These are phyloP conservation scores for Ustilago lituana DNA, from an alignment of 1,284 basidiomycete species.

Conservation along the genomic window DNA sequence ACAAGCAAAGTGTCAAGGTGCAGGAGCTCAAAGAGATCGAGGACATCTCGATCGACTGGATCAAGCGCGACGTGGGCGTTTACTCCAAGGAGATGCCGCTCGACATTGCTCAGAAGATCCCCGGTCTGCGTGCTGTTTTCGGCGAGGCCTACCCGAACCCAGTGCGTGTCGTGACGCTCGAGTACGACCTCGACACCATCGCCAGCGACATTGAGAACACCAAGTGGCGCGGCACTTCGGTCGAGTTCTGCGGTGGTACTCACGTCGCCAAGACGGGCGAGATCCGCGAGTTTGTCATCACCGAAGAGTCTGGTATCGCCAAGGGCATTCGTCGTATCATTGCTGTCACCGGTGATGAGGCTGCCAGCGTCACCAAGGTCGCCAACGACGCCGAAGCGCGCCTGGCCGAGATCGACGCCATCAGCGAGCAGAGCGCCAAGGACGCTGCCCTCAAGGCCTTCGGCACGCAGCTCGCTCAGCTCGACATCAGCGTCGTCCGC, in stretches of 20 bases:
- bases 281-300: slow-evolving; percentile 93
- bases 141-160: slow-evolving; percentile 98
- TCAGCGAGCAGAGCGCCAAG: slow-evolving; percentile 79
- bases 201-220: slow-evolving; percentile 83
- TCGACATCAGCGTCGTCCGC: slow-evolving; percentile 84
- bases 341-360: slow-evolving; percentile 94
- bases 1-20: slow-evolving; percentile 83
- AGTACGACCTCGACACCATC: slow-evolving; percentile 87
- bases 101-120: slow-evolving; percentile 83
- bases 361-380: slow-evolving; percentile 78
- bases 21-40: slow-evolving; percentile 86
- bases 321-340: slow-evolving; percentile 95
- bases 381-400: slow-evolving; percentile 76
- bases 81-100: slow-evolving; percentile 87
- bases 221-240: slow-evolving; percentile 87
- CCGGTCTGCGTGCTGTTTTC: slow-evolving; percentile 94
- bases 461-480: slow-evolving; percentile 85
- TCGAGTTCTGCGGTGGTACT: slow-evolving; percentile 98
- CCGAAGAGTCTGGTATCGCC: slow-evolving; percentile 95
- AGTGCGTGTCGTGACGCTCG: slow-evolving; percentile 91
- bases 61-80: slow-evolving; percentile 86
- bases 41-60: slow-evolving; percentile 84
- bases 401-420: slow-evolving; percentile 75
- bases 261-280: slow-evolving; percentile 94
- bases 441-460: slow-evolving; percentile 85